Base-by-base conservation (phyloP, 1,139 yeast genomes). In the Blastobotrys arbuscula region DNA sequence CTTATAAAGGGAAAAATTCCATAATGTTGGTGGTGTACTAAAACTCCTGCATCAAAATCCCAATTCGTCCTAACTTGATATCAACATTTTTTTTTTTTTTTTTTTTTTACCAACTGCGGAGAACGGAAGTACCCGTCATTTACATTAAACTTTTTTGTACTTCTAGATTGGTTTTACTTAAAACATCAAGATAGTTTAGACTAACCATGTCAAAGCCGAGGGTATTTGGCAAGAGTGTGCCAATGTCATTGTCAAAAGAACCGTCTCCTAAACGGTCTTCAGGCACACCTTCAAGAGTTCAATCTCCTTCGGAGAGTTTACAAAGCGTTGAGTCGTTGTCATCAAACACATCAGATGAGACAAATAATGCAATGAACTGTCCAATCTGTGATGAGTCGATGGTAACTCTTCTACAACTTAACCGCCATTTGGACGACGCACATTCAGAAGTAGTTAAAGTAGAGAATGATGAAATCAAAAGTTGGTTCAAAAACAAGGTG, bases 381-480 rank as follows among this genome's bases (percentile, higher is more conserved):
- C 96, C 96, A 0, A 82, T 86, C 2, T 87, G 96, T 62, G 65
- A 70, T 20, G 85, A 80, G 53, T 53, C 68, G 1, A 81, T 84
- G 84, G 66, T 77, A 7, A 73, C 77, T 12, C 66, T 85, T 41
- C 55, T 62, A 18, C 84, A 79, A 53, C 69, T 87, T 53, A 85
- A 85, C 61, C 73, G 75, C 42, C 96, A 88, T 62, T 68, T 88
- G 26, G 96, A 87, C 61, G 85, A 77, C 51, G 75, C 66, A 3
- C 96, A 87, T 63, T 65, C 70, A 2, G 68, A 71, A 35, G 64
- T 59, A 37, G 63, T 57, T 23, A 51, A 53, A 44, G 55, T 50
- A 10, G 58, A 57, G 30, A 70, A 68, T 45, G 69, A 67, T 16
- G 73, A 71, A 45, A 59, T 71, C 30, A 65, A 63, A 49, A 61